Percentiles rank a stretch among this genome's conserved stretches.
phyloP scores from a whole-genome alignment of 2,329 filamentous ascomycete species.

The Arthrobotrys iridis region DNA sequence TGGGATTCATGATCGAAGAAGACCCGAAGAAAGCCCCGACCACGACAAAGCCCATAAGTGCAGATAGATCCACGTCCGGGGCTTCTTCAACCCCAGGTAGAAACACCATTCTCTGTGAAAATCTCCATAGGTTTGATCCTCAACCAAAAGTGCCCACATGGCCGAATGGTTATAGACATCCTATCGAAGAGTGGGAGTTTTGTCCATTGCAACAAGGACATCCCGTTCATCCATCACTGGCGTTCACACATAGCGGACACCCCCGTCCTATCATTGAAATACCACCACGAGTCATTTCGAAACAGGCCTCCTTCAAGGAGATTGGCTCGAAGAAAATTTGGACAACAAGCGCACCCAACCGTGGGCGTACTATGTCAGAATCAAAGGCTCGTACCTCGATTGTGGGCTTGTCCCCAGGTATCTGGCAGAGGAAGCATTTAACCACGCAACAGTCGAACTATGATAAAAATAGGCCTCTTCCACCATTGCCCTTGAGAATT shows the following conservation, averaged over 20 bases:
- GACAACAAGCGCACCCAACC: background rate
- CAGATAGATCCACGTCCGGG: background rate
- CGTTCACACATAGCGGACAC: background rate
- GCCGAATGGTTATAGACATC: slow-evolving; percentile 42
- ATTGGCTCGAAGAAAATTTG: background rate
- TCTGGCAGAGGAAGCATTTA: background rate
- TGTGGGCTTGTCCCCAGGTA: background rate
- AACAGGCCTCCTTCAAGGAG: background rate
- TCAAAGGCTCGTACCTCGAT: slow-evolving; percentile 2
- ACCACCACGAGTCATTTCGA: background rate
- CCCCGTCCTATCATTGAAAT: slow-evolving; percentile 10
- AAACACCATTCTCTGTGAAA: background rate
- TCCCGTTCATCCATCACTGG: slow-evolving; percentile 9
- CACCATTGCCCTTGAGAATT: slow-evolving; percentile 31
- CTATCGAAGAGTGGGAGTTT: slow-evolving; percentile 48
- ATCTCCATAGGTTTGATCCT: slow-evolving; percentile 4
- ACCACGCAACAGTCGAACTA: slow-evolving; percentile 4
- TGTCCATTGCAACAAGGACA: slow-evolving; percentile 39
- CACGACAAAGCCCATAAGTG: background rate
- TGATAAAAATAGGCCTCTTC: slow-evolving; percentile 43
- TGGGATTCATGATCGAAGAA: slow-evolving; percentile 1
- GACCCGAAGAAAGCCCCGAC: background rate
- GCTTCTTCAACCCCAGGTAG: background rate
- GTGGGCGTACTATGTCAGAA: background rate
- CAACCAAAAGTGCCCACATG: slow-evolving; percentile 27